Evolutionary conservation across 116 monocot genomes (phyloP).

Genomic region (Phalaenopsis hybrid): DNA sequence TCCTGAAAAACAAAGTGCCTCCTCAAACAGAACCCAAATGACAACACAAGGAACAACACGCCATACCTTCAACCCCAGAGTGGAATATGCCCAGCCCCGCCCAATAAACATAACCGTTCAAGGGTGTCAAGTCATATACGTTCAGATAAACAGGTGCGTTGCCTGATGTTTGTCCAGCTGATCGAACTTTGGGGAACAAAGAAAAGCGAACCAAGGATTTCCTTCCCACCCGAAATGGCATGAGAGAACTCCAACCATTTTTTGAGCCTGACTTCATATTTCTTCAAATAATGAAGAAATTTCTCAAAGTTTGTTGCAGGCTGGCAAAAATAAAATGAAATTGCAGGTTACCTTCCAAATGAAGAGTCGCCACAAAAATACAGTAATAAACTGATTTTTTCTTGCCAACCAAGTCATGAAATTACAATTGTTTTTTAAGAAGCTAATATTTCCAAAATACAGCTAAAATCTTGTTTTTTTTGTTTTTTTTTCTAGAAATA

Average conservation of each 20-base stretch:
- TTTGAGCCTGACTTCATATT: conserved; percentile 42
- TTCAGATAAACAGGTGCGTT: conserved; percentile 75
- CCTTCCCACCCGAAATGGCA: conserved; percentile 32
- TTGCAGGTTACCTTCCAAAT: not conserved
- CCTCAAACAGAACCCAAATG: not conserved
- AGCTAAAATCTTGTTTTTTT: not conserved
- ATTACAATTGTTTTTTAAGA: not conserved
- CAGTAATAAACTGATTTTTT: not conserved
- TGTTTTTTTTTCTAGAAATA: not conserved
- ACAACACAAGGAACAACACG: conserved; percentile 3
- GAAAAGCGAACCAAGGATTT: conserved; percentile 53
- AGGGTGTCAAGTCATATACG: conserved; percentile 77
- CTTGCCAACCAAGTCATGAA: not conserved
- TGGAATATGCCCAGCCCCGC: conserved; percentile 84
- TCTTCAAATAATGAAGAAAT: conserved; percentile 11
- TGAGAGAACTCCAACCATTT: conserved; percentile 39
- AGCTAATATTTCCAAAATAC: not conserved
- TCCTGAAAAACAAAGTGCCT: not conserved
- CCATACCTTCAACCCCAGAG: conserved; percentile 81
- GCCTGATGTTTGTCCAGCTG: conserved; percentile 42
- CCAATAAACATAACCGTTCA: conserved; percentile 81
- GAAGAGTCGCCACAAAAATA: not conserved
- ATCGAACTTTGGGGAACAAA: conserved; percentile 65
- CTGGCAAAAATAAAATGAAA: not conserved
- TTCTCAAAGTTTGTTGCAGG: not conserved